Percentiles rank a stretch among this genome's conserved stretches.
Conservation (phyloP, 2,329 filamentous ascomycete genomes). For the Ceratocystis colombiana region DNA sequence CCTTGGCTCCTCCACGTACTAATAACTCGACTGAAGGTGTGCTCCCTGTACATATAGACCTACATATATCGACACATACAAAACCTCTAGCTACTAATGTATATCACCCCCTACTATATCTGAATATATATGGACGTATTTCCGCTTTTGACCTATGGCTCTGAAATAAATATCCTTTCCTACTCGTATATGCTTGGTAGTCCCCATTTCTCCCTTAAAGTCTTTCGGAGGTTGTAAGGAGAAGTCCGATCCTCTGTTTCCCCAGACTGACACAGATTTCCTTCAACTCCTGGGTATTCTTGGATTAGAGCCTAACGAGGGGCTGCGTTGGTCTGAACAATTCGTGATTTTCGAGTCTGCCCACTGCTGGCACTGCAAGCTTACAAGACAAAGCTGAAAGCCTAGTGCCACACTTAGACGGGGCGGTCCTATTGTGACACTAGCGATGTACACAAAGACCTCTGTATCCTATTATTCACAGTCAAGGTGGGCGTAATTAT, state of each 20-base stretch:
- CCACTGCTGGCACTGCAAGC: not conserved
- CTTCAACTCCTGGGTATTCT: no score
- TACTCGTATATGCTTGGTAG: not conserved
- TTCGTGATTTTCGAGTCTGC: not conserved
- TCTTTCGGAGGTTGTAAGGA: no score
- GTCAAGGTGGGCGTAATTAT: not conserved
- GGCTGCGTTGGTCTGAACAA: not conserved
- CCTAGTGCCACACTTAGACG: not conserved
- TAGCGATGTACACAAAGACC: not conserved
- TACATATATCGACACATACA: constrained; percentile 5
- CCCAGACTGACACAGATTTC: no score
- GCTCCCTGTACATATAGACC: constrained; percentile 6
- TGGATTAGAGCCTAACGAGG: not conserved
- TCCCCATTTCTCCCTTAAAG: no score
- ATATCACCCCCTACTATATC: not conserved
- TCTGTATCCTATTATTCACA: not conserved
- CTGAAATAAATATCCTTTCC: no score
- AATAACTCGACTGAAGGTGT: not conserved
- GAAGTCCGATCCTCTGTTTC: no score
- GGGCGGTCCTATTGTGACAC: not conserved
- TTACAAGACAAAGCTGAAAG: constrained; percentile 12
- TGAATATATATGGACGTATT: not conserved
- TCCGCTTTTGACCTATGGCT: not conserved
- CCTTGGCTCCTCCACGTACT: constrained; percentile 9
- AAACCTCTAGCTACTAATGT: not conserved